A percentile compares a stretch with the other conserved stretches of the same genome.
Evolutionary conservation across 2,329 filamentous ascomycete genomes (phyloP).

Genomic region (Massarina eburnea): DNA sequence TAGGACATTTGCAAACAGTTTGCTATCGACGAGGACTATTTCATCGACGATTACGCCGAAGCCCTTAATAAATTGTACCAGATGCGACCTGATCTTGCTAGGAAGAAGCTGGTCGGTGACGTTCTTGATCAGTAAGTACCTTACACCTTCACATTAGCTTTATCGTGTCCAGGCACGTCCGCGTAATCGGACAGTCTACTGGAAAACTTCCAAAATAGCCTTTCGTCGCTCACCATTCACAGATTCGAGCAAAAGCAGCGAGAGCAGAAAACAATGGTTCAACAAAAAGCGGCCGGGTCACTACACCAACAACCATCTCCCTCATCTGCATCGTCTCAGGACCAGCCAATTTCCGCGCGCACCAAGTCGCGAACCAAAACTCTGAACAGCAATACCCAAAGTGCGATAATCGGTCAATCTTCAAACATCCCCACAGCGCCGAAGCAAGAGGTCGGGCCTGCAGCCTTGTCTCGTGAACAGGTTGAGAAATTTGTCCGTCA

Average conservation of each 20-base stretch:
- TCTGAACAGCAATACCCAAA: background rate
- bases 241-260: background rate
- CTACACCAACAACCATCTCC: too few relatives aligned
- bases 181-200: background rate
- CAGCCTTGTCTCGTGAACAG: background rate
- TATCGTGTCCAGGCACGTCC: background rate
- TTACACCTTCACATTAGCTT: background rate
- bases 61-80: background rate
- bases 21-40: background rate
- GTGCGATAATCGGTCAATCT: background rate
- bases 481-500: background rate
- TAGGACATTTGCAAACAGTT: constrained; percentile 1
- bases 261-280: background rate
- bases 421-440: background rate
- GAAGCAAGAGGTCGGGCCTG: background rate
- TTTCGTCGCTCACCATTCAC: background rate
- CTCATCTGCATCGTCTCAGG: too few relatives aligned
- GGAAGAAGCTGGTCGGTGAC: background rate
- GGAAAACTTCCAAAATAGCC: background rate
- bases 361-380: background rate
- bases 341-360: background rate
- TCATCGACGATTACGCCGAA: background rate
- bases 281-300: background rate
- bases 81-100: constrained; percentile 1
- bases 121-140: background rate